Evolutionary conservation across 352 stramenopile genomes (phyloP), one percentile per base, ranked within the genome.

Genomic region (Globisporangium paroecandrum): DNA sequence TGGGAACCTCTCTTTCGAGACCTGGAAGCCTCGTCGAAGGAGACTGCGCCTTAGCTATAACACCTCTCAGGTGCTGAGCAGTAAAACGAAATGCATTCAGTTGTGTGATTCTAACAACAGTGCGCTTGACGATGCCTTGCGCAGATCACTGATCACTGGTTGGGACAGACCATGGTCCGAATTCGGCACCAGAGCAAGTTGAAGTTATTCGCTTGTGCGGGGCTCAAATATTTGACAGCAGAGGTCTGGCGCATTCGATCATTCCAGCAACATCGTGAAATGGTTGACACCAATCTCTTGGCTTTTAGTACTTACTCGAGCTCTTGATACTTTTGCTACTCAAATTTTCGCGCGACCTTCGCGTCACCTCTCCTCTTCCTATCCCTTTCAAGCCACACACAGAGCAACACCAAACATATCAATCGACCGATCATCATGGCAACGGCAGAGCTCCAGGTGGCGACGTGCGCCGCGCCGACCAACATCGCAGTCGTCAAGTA

Each of bases 401-500:
- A 46, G 36, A 9, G 8, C 36, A 43, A 13, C 36, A 49, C 3
- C 41, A n/a, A 49, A 8, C 15, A 12, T 25, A 57, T 55, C 41
- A 65, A 18, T 46, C 34, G 8, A 20, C 10, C 25, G 46, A 55
- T 29, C 46, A 18, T 2, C 6, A 24, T 47, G 8, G 12, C 18
- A 4, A 58, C 36, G 12, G 10, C 27, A 18, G 58, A 55, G n/a
- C 41, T 93, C 71, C 72, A 77, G 59, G 70, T 90, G n/a, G 83
- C 74, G 41, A 99, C 97, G 49, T 97, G 97, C 65, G 87, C 85
- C 1, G 95, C 95, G 63, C 95, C 96, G 8, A 99, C 97, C 22
- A 99, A 99, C 78, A 99, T 99, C 69, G 98, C 98, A 27, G 90
- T 97, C 34, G 96, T 99, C 76, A 98, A 98, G 80, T 99, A 99